Base-by-base conservation (phyloP, 2,329 filamentous ascomycete species). In the Daldinia eschscholtzii region DNA sequence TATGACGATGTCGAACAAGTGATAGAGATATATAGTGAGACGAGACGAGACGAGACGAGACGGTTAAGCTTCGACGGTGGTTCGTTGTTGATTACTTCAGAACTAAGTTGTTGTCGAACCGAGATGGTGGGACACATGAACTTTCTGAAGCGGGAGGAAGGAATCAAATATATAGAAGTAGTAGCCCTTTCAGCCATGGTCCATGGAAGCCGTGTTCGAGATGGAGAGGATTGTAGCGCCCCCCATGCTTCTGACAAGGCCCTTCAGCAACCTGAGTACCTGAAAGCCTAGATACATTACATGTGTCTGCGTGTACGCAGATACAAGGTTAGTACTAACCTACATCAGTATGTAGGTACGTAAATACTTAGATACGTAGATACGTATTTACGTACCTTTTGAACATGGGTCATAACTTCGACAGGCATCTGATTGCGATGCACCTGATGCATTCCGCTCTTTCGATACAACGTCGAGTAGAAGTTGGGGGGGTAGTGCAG, bases 161-260 rank as follows among this genome's bases (percentile, higher is more conserved):
- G 63, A 70, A 72, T 57, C 67, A 62, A 73, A 75, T 76, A 76
- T 74, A 76, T 74, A 76, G 72, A 53, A 48, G 65, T 64, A 48
- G 65, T 64, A 61, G 62, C 61, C 15, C 61, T 62, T 68, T 72
- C 67, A 70, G 67, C 59, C 26, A 57, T 42, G 39, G 55, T 33
- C 57, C 70, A 71, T 73, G 56, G 67, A 73, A 63, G 68, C 64
- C 48, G 60, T 42, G 61, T 63, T 71, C 64, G 57, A 65, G 57
- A 61, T 67, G 61, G 48, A 67, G 55, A 67, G 41, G 28, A 41
- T 44, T 23, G 44, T 26, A 42, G 64, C 57, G 20, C 57, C 65
- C 59, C 59, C 66, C 61, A 70, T 56, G 50, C 69, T 61, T 50
- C 57, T 63, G 35, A 58, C 37, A 57, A 28, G 53, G 53, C 37